Evolutionary conservation across 768 basidiomycete genomes (phyloP).

Genomic region (Russula foetens): DNA sequence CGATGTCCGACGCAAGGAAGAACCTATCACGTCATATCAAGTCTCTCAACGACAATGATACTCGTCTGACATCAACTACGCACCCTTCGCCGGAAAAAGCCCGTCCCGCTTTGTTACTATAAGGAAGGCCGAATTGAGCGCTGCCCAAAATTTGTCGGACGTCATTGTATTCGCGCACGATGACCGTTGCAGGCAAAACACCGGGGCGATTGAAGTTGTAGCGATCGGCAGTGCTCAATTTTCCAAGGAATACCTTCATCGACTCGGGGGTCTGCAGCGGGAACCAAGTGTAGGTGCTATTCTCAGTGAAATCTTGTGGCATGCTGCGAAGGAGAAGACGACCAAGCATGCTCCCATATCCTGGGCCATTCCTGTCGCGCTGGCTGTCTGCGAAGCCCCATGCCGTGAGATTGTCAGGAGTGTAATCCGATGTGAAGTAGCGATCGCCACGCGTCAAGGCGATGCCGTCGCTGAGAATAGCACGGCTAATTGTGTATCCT

Average conservation of each 20-base stretch:
- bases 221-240: conserved; percentile 44
- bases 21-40: conserved; percentile 39
- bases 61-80: conserved; percentile 9
- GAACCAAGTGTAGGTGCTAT: conserved; percentile 79
- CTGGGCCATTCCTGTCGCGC: conserved; percentile 59
- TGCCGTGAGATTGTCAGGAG: conserved; percentile 68
- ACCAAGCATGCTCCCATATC: conserved; percentile 70
- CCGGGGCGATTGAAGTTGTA: conserved; percentile 54
- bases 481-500: conserved; percentile 79
- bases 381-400: conserved; percentile 86
- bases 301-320: conserved; percentile 57
- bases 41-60: not conserved
- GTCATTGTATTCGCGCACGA: conserved; percentile 39
- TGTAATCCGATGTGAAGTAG: conserved; percentile 75
- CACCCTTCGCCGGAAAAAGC: conserved; percentile 58
- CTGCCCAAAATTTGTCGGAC: conserved; percentile 47
- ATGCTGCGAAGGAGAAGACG: conserved; percentile 67
- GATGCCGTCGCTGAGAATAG: conserved; percentile 80
- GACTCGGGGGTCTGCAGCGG: conserved; percentile 70
- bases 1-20: conserved; percentile 47
- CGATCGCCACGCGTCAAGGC: conserved; percentile 82
- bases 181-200: conserved; percentile 21
- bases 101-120: conserved; percentile 40
- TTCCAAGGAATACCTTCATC: conserved; percentile 52
- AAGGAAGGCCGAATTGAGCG: conserved; percentile 40